Conservation (phyloP, 2,329 filamentous ascomycete species). For the Fusarium redolens region DNA sequence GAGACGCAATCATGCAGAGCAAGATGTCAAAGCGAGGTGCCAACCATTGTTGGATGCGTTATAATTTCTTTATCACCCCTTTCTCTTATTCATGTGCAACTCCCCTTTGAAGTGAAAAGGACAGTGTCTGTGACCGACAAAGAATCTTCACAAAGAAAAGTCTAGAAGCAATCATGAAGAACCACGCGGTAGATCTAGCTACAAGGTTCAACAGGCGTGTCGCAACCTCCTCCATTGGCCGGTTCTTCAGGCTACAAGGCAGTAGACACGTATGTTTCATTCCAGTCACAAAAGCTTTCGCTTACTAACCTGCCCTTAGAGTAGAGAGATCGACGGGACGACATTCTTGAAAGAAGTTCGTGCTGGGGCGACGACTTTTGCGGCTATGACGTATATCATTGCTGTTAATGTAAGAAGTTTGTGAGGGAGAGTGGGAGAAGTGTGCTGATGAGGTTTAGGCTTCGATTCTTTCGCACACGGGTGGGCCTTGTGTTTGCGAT, state of each 20-base stretch:
- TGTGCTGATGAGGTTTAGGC: slow-evolving; percentile 8
- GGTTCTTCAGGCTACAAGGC: slow-evolving; percentile 29
- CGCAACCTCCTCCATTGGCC: slow-evolving; percentile 22
- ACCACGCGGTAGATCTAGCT: neutral
- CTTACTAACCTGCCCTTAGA: slow-evolving; percentile 1
- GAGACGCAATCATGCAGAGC: neutral
- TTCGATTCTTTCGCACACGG: slow-evolving; percentile 31
- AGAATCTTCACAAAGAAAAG: neutral
- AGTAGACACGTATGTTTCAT: slow-evolving; percentile 25
- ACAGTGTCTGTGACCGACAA: too few relatives aligned
- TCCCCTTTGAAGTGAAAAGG: too few relatives aligned
- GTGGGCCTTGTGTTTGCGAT: slow-evolving; percentile 29
- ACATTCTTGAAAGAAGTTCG: slow-evolving; percentile 72
- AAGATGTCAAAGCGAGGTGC: neutral
- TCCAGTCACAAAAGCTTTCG: neutral
- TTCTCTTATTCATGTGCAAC: too few relatives aligned
- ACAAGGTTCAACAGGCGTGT: slow-evolving; percentile 10
- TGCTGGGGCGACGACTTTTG: slow-evolving; percentile 68
- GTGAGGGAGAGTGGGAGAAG: accelerated
- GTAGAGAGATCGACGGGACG: slow-evolving; percentile 64
- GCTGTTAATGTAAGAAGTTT: slow-evolving; percentile 36
- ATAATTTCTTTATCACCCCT: neutral
- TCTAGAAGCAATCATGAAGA: slow-evolving; percentile 13
- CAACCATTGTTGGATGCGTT: neutral
- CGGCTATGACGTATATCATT: slow-evolving; percentile 45